Conservation (phyloP, 345 rosid genomes). For the Murraya paniculata region DNA sequence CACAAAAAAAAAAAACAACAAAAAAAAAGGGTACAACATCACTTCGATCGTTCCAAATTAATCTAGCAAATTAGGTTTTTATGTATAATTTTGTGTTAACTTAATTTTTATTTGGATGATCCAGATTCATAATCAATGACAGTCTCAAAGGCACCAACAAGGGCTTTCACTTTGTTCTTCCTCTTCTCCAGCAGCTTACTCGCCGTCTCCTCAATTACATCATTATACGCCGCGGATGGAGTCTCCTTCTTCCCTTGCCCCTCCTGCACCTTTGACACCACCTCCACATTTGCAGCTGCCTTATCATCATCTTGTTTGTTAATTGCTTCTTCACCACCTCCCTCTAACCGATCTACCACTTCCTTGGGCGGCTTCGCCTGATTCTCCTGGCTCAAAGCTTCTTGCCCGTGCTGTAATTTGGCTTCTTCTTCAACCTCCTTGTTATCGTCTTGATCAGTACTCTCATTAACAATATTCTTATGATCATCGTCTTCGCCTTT, state of each 20-base stretch:
- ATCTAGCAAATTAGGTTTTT: neutral
- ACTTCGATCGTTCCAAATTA: neutral
- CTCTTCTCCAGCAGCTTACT: constrained; percentile 63
- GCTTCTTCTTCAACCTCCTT: constrained; percentile 15
- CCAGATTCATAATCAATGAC: constrained; percentile 80
- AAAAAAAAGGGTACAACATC: too few species aligned
- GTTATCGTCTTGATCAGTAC: constrained; percentile 15
- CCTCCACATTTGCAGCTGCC: constrained; percentile 5
- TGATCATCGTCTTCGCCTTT: neutral
- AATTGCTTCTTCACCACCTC: constrained; percentile 1
- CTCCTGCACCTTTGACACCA: constrained; percentile 20
- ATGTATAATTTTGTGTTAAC: neutral
- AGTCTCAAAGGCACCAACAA: constrained; percentile 91
- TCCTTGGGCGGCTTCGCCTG: constrained; percentile 19
- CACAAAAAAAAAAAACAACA: too few species aligned
- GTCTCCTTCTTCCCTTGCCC: constrained; percentile 57
- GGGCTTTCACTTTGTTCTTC: constrained; percentile 81
- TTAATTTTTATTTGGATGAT: constrained; percentile 29
- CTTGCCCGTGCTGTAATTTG: constrained; percentile 4
- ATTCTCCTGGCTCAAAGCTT: constrained; percentile 17
- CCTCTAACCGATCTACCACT: neutral
- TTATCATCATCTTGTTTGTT: too few species aligned
- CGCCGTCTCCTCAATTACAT: constrained; percentile 75
- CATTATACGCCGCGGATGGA: constrained; percentile 58
- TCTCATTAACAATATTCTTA: neutral